Evolutionary conservation across 1,284 basidiomycete genomes (phyloP).

Genomic region (Coniophora puteana): DNA sequence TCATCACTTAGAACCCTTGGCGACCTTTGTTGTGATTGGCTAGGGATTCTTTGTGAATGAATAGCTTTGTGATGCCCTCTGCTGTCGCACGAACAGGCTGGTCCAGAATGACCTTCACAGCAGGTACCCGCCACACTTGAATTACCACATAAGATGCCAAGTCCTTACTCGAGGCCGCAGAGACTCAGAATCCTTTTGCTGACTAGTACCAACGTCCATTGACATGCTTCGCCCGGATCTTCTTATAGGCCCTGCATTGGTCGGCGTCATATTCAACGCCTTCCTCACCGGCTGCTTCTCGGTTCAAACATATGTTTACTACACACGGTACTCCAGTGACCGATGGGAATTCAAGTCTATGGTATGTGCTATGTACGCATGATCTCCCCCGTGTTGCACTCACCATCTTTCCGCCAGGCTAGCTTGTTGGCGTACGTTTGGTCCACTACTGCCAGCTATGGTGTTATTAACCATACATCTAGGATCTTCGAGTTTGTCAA

Average conservation of each 20-base stretch:
- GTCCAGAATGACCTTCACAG: no score
- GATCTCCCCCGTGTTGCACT: not conserved
- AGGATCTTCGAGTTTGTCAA: not conserved
- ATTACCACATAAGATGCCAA: no score
- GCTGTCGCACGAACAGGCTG: no score
- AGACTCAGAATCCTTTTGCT: no score
- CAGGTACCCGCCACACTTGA: no score
- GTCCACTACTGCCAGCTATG: not conserved
- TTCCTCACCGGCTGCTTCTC: not conserved
- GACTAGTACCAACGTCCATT: no score
- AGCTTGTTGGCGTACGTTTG: not conserved
- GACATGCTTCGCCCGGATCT: no score
- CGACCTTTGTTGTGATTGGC: no score
- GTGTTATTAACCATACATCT: not conserved
- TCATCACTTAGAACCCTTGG: no score
- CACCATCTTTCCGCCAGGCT: not conserved
- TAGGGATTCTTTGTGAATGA: no score
- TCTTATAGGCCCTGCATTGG: not conserved
- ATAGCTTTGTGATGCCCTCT: no score
- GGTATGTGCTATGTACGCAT: not conserved
- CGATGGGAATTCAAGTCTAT: not conserved
- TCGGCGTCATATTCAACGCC: not conserved
- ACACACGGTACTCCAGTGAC: not conserved
- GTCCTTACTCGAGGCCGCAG: no score
- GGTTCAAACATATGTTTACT: conserved; percentile 1